Conservation (phyloP, 495 filamentous ascomycete genomes). For the Elaphomyces granulatus region DNA sequence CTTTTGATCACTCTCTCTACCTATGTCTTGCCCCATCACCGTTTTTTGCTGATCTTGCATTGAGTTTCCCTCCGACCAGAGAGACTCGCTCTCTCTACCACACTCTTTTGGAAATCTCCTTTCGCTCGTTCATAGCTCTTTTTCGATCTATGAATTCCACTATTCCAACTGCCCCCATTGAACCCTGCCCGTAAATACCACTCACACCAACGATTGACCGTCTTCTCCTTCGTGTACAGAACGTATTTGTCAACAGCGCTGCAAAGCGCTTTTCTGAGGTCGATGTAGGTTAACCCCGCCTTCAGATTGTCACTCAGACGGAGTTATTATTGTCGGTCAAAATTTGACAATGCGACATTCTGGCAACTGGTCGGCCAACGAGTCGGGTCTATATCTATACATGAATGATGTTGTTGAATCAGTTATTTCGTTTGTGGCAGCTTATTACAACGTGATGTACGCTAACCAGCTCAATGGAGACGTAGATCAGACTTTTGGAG, state of each 20-base stretch:
- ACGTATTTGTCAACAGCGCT: constrained; percentile 15
- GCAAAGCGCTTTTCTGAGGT: constrained; percentile 21
- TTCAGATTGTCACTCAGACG: not conserved
- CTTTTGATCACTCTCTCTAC: not conserved
- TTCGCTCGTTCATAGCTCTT: constrained; percentile 19
- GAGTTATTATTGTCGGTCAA: not conserved
- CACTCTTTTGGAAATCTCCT: constrained; percentile 28
- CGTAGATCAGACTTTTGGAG: too few species aligned
- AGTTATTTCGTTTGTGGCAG: not conserved
- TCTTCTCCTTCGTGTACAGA: too few species aligned
- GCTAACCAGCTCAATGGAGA: too few species aligned
- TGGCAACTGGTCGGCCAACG: not conserved
- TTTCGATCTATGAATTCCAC: constrained; percentile 1
- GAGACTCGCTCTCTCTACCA: constrained; percentile 31
- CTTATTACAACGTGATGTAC: not conserved
- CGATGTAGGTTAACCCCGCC: constrained; percentile 19
- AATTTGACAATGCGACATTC: not conserved
- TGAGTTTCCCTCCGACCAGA: constrained; percentile 33
- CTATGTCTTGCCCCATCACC: not conserved
- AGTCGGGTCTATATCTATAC: not conserved
- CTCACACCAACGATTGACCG: constrained; percentile 23
- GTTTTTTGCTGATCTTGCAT: not conserved
- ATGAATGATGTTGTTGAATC: not conserved
- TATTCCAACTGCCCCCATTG: constrained; percentile 1
- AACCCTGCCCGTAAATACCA: constrained; percentile 1